Evolutionary conservation across 805 yeast species (phyloP), one percentile per base, ranked within the genome.

Genomic region (Metschnikowia santaceciliae): DNA sequence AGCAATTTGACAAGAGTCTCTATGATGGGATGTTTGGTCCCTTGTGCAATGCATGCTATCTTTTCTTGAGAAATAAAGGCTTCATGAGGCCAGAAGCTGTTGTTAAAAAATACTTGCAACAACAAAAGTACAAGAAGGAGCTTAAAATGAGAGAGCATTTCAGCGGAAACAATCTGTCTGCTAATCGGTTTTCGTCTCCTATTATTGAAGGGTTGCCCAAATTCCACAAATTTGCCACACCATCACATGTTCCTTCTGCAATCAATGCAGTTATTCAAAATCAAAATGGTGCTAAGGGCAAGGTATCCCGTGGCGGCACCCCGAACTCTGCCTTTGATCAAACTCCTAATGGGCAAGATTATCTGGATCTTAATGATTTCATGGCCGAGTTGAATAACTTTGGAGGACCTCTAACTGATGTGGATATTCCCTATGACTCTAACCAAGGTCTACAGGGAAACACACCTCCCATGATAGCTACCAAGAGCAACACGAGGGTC

Each of bases 391-490:
- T 74, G 47, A 56, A 53, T 53, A 59, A 54, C 51, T 55, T 68
- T 54, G 78, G 78, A 2, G 79, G 78, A 1, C 79, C 79, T 4
- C 63, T 74, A 48, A 75, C 79, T 13, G 79, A 75, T 53, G 72
- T 75, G 11, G 79, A 75, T 54, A 56, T 74, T 38, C 77, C 77
- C 6, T 44, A 53, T 33, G 59, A 58, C 10, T 34, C 43, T 6
- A 38, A 46, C 32, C 30, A 30, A 5, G 54, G 53, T 4, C 36
- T 55, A 7, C 54, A 32, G 51, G 70, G 67, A 37, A 70, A 63
- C 33, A 72, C 76, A 6, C 79, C 76, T 46, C 77, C 76, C 54
- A 76, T 68, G 79, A 70, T 71, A 65, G 84, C 84, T n/a, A 77
- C 79, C 4, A 80, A 80, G 58, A 64, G 77, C 39, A 80, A 79